Conservation (phyloP, 805 yeast genomes). For the Clavispora vitiphila region DNA sequence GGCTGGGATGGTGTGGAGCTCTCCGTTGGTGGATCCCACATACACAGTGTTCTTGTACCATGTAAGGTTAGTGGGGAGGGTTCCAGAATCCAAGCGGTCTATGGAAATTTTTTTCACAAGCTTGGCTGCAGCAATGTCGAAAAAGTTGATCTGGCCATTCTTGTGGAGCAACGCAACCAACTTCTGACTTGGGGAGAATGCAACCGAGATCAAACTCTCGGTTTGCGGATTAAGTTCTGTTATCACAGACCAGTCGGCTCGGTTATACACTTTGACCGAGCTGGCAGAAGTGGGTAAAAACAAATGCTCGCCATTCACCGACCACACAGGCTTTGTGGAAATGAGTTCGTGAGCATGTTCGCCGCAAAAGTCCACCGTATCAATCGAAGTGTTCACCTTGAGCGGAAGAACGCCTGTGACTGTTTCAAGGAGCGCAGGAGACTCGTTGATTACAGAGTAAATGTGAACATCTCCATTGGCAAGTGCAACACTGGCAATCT, state of each 20-base stretch:
- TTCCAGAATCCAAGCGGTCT: constrained; percentile 22
- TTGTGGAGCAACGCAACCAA: constrained; percentile 54
- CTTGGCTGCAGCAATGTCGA: constrained; percentile 42
- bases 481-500: constrained; percentile 52
- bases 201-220: constrained; percentile 36
- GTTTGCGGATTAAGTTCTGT: constrained; percentile 1
- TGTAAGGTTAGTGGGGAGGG: constrained; percentile 23
- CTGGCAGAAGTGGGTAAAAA: constrained; percentile 58
- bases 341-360: constrained; percentile 43
- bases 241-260: constrained; percentile 30
- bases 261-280: constrained; percentile 42
- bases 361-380: constrained; percentile 31
- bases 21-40: constrained; percentile 43
- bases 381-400: constrained; percentile 29
- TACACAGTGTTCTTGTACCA: constrained; percentile 27
- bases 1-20: constrained; percentile 22
- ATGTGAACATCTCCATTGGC: constrained; percentile 56
- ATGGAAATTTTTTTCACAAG: constrained; percentile 17
- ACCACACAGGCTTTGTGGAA: constrained; percentile 63
- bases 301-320: constrained; percentile 60
- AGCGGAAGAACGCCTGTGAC: constrained; percentile 38
- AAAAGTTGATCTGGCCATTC: constrained; percentile 49
- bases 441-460: constrained; percentile 51
- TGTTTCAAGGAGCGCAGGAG: constrained; percentile 47
- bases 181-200: constrained; percentile 59